phyloP scores from a whole-genome alignment of 306 rosid genomes.

The Comarum palustre region DNA sequence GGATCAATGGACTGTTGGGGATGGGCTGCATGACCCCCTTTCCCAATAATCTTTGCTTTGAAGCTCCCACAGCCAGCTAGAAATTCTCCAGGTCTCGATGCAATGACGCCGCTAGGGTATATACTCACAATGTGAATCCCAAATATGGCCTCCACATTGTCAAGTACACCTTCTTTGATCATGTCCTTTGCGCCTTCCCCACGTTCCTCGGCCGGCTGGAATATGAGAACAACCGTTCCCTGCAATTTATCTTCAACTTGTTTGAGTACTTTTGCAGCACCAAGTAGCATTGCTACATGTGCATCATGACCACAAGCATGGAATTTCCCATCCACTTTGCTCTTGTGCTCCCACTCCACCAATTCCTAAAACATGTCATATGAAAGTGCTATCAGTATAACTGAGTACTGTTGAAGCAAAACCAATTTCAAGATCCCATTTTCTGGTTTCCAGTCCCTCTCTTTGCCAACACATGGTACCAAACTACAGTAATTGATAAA shows the following conservation, averaged over 20 bases:
- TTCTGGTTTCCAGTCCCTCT: background rate
- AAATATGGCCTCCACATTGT: conserved; percentile 72
- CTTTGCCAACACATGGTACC: background rate
- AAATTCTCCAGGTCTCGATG: conserved; percentile 72
- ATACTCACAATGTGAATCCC: conserved; percentile 49
- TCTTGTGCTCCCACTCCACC: conserved; percentile 85
- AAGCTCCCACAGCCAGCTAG: conserved; percentile 97
- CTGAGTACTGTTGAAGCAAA: background rate
- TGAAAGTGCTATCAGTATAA: background rate
- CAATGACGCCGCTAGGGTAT: conserved; percentile 60
- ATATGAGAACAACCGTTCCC: conserved; percentile 74
- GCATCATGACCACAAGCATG: conserved; percentile 96
- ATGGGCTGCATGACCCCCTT: conserved; percentile 70
- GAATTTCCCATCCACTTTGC: conserved; percentile 82
- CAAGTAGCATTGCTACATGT: conserved; percentile 85
- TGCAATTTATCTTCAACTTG: conserved; percentile 47
- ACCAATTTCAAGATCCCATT: background rate
- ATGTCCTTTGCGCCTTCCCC: conserved; percentile 79
- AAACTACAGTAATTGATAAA: background rate
- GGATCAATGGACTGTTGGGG: conserved; percentile 73
- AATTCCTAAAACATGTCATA: conserved; percentile 42
- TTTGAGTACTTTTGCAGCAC: conserved; percentile 78
- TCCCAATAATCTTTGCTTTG: conserved; percentile 74
- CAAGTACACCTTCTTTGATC: conserved; percentile 66
- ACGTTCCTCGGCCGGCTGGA: conserved; percentile 88